These are phyloP conservation scores for Avena eriantha DNA, from an alignment of 176 grass and related monocot genomes.

Conservation along the genomic window DNA sequence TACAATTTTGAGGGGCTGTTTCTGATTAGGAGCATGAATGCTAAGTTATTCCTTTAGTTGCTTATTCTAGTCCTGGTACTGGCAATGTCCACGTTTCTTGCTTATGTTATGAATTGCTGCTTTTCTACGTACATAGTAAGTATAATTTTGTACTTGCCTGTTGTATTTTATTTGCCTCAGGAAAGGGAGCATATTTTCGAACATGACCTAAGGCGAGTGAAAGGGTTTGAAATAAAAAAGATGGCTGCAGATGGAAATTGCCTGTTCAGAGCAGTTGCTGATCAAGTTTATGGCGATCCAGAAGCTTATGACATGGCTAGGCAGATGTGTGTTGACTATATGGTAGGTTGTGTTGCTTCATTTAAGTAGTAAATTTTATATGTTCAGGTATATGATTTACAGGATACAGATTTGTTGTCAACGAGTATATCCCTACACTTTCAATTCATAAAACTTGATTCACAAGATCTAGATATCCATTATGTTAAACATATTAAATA, in stretches of 20 bases:
- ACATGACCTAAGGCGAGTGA: slow-evolving; percentile 81
- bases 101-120: neutral
- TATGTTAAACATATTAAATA: slow-evolving; percentile 12
- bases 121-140: neutral
- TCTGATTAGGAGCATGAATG: slow-evolving; percentile 24
- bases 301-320: slow-evolving; percentile 96
- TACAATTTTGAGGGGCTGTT: neutral
- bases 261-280: slow-evolving; percentile 95
- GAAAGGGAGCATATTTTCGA: slow-evolving; percentile 90
- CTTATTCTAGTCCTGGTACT: slow-evolving; percentile 22
- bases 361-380: slow-evolving; percentile 21
- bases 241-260: slow-evolving; percentile 96
- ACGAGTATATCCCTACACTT: slow-evolving; percentile 1
- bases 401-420: neutral
- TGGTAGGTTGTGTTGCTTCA: slow-evolving; percentile 60
- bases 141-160: slow-evolving; percentile 17
- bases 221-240: slow-evolving; percentile 93
- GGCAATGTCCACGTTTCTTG: neutral
- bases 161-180: slow-evolving; percentile 47
- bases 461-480: neutral
- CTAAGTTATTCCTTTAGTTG: slow-evolving; percentile 21
- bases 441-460: slow-evolving; percentile 4
- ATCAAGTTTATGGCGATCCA: slow-evolving; percentile 98
- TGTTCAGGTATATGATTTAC: neutral
- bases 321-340: slow-evolving; percentile 98